A percentile compares a stretch with the other conserved stretches of the same genome.
Evolutionary conservation across 2,329 filamentous ascomycete genomes (phyloP).

Genomic region (Botrytis deweyae): DNA sequence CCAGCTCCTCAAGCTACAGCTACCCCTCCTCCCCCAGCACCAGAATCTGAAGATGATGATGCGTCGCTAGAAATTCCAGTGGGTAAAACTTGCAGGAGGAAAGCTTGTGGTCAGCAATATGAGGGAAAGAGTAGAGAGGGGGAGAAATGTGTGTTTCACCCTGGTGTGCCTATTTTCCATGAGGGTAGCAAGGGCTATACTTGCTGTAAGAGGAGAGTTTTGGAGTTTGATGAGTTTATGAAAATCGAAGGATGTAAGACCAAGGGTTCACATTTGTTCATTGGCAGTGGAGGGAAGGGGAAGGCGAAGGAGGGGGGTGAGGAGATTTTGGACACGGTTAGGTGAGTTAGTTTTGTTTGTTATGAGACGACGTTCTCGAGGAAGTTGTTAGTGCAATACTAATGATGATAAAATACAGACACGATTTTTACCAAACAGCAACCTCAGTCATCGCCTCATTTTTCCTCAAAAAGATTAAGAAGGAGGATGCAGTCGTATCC

Average conservation of each 20-base stretch:
- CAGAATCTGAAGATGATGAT: conserved; percentile 87
- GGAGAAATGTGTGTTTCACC: conserved; percentile 85
- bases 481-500: conserved; percentile 68
- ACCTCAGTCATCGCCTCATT: conserved; percentile 83
- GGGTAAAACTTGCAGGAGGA: conserved; percentile 74
- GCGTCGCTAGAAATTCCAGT: conserved; percentile 69
- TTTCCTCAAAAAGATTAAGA: conserved; percentile 96
- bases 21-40: conserved; percentile 57
- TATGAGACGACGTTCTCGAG: background rate
- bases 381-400: background rate
- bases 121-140: conserved; percentile 58
- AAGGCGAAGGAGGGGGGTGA: conserved; percentile 61
- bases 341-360: conserved; percentile 50
- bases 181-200: conserved; percentile 98
- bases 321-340: conserved; percentile 74
- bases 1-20: conserved; percentile 45
- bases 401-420: conserved; percentile 46
- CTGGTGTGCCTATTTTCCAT: conserved; percentile 89
- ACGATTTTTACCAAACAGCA: conserved; percentile 94
- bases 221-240: conserved; percentile 98
- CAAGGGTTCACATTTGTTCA: conserved; percentile 78
- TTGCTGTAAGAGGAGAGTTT: conserved; percentile 90
- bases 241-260: conserved; percentile 89
- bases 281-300: conserved; percentile 73
- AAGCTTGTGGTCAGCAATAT: conserved; percentile 69